Percentiles rank a stretch among this genome's conserved stretches.
These are phyloP conservation scores for Coniochaeta sp. DNA, from an alignment of 2,329 filamentous ascomycete species.

Conservation along the genomic window DNA sequence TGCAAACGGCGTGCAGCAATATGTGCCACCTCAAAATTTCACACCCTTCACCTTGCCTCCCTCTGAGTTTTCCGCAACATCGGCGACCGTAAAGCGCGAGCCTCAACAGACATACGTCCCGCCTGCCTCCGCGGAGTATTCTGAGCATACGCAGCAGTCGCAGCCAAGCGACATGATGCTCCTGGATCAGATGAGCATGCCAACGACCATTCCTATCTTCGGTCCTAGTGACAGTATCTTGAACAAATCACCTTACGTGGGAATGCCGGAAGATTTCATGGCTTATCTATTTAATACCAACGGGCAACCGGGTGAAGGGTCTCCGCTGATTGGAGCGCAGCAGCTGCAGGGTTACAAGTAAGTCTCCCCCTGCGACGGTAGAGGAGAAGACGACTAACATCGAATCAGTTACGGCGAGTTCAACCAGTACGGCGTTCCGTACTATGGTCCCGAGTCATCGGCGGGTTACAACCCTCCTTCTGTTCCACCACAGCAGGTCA, in stretches of 20 bases:
- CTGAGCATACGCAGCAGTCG: conserved; percentile 34
- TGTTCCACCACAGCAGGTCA: conserved; percentile 63
- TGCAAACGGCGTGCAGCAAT: conserved; percentile 27
- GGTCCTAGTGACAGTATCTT: conserved; percentile 64
- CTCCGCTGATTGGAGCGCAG: conserved; percentile 45
- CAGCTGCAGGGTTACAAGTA: conserved; percentile 43
- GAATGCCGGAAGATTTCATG: conserved; percentile 81
- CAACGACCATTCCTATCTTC: conserved; percentile 77
- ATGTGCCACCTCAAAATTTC: conserved; percentile 55
- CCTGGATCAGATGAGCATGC: conserved; percentile 54
- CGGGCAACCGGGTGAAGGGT: conserved; percentile 40
- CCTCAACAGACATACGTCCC: conserved; percentile 27
- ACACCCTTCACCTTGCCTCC: conserved; percentile 57
- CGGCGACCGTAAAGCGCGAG: conserved; percentile 28
- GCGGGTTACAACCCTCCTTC: conserved; percentile 50
- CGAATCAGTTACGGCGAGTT: conserved; percentile 44
- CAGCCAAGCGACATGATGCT: conserved; percentile 49
- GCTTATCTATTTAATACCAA: conserved; percentile 72
- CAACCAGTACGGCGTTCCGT: conserved; percentile 41
- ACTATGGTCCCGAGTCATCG: conserved; percentile 39
- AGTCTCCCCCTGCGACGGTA: conserved; percentile 18
- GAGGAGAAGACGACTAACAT: background rate
- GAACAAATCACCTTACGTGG: conserved; percentile 76
- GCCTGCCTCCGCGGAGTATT: conserved; percentile 34
- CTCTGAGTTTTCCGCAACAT: conserved; percentile 44